Evolutionary conservation across 2,329 filamentous ascomycete genomes (phyloP), one percentile per base, ranked within the genome.

Genomic region (Amesomyces nigricolor): DNA sequence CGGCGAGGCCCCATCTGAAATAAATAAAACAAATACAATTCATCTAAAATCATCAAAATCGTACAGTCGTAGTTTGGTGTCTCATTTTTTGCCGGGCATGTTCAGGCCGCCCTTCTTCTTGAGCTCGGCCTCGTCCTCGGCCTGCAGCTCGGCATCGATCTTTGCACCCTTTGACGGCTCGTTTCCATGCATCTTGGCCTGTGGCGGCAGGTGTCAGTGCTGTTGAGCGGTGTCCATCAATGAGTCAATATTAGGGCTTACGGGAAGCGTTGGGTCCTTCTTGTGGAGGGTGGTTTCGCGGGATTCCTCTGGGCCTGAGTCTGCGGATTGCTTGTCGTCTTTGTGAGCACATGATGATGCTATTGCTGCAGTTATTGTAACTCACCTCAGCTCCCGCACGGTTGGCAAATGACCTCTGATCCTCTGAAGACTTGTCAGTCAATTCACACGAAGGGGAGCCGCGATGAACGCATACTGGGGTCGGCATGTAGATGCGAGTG

Each of bases 101-200:
- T 51, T 57, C 37, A 58, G 43, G 17, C 42, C 42, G 13, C 54
- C 80, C 77, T 88, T 89, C 68, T 76, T 78, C 72, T 75, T 78
- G 58, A 89, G 65, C 52, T 78, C 72, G 61, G 78, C 81, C 65
- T 87, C 80, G 57, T 91, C 87, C 64, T 90, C 87, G 4, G 81
- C 79, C 65, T 80, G 74, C 46, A 91, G 62, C 70, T 87, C 68
- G 56, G 87, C 80, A 68, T 91, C 87, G 55, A 89, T 78, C 76
- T 87, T 80, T 22, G 87, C 87, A 16, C 87, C 87, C 65, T 76
- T 81, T 17, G 82, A 87, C 2, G 87, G 87, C 72, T 89, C 78
- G 67, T 90, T 90, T 58, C 86, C 86, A 66, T 91, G 86, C 61
- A 77, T 67, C 62, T 72, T 79, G 53, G 86, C 87, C 81, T 80